A percentile compares a stretch with the other conserved stretches of the same genome.
phyloP scores from a whole-genome alignment of 2,329 filamentous ascomycete species.

The Cordyceps javanica region DNA sequence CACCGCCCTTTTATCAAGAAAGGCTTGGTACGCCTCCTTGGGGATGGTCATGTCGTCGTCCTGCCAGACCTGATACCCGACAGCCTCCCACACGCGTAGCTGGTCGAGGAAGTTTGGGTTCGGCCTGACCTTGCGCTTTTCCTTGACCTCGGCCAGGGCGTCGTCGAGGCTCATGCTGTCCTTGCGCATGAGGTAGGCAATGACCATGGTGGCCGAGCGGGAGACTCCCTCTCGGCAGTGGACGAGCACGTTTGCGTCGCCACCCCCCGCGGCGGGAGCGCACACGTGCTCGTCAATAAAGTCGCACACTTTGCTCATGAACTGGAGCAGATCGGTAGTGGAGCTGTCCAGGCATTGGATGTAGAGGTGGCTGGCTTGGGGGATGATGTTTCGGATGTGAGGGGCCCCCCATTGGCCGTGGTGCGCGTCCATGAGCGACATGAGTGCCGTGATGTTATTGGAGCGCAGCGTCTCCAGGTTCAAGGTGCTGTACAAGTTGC shows the following conservation, averaged over 20 bases:
- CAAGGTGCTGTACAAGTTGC: not conserved
- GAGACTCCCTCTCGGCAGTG: conserved; percentile 30
- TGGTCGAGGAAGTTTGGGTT: conserved; percentile 26
- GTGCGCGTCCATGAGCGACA: not conserved
- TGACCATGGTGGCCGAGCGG: conserved; percentile 24
- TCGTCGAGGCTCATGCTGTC: conserved; percentile 14
- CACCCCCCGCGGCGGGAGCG: not conserved
- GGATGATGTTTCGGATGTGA: conserved; percentile 4
- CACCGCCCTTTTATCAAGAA: not conserved
- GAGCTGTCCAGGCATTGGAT: conserved; percentile 20
- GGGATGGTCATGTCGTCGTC: conserved; percentile 20
- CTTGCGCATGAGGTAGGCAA: conserved; percentile 29
- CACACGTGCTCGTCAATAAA: conserved; percentile 20
- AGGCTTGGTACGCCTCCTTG: conserved; percentile 16
- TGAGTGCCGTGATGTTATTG: not conserved
- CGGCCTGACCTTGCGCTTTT: conserved; percentile 21
- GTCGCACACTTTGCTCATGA: conserved; percentile 20
- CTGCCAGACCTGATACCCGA: conserved; percentile 25
- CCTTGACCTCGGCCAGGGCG: conserved; percentile 18
- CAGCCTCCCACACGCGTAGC: conserved; percentile 26
- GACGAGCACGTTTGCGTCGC: conserved; percentile 21
- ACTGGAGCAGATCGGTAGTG: conserved; percentile 20
- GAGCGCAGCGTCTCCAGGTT: not conserved
- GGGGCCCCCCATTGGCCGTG: not conserved
- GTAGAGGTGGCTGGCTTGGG: conserved; percentile 18